Evolutionary conservation across 2,329 filamentous ascomycete genomes (phyloP).

Genomic region (Cladophialophora exuberans): DNA sequence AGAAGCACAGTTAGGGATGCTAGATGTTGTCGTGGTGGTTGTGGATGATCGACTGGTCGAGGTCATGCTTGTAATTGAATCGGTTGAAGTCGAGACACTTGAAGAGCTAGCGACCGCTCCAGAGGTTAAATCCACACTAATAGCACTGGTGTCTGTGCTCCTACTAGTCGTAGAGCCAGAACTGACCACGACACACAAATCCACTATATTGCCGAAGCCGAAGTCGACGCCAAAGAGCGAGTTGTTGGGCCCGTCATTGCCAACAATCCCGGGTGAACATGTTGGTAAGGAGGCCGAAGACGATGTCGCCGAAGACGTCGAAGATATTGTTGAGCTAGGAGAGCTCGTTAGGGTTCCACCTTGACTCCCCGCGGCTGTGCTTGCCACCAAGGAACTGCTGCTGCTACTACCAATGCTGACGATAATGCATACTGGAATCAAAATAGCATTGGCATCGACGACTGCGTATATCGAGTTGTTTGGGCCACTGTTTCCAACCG

Average conservation of each 20-base stretch:
- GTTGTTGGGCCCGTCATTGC: slow-evolving; percentile 4
- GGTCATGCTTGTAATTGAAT: neutral
- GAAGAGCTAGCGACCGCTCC: neutral
- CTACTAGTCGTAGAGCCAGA: neutral
- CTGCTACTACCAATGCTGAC: neutral
- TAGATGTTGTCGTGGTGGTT: neutral
- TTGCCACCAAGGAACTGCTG: no score
- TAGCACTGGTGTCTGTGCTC: neutral
- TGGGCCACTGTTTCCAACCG: neutral
- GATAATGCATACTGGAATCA: neutral
- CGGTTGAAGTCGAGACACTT: neutral
- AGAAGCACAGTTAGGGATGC: neutral
- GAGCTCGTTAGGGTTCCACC: neutral
- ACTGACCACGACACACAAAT: neutral
- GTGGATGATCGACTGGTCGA: neutral
- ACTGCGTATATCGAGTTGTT: neutral
- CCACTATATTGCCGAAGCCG: neutral
- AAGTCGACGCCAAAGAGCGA: neutral
- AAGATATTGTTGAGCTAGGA: neutral
- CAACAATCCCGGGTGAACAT: neutral
- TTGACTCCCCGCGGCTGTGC: neutral
- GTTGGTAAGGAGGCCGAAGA: neutral
- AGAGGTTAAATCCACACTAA: neutral
- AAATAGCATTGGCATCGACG: neutral
- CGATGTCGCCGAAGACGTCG: neutral